phyloP scores from a whole-genome alignment of 768 basidiomycete genomes.

The Suillus paluster region DNA sequence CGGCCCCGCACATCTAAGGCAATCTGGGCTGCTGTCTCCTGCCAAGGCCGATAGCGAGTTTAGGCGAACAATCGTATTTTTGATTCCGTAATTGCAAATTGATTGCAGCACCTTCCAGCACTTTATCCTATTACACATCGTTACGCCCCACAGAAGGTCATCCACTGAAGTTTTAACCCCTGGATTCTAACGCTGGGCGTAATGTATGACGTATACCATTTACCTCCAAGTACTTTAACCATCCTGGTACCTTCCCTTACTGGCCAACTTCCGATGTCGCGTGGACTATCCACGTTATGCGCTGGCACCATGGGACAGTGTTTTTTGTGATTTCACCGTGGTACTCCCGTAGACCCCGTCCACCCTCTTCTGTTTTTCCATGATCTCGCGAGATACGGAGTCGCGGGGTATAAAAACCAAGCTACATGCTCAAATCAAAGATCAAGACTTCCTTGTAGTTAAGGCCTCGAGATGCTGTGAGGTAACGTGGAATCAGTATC shows the following conservation, averaged over 20 bases:
- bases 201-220: neutral
- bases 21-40: neutral
- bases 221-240: neutral
- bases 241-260: neutral
- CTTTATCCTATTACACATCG: neutral
- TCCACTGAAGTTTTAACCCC: neutral
- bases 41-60: neutral
- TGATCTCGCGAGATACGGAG: neutral
- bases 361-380: neutral
- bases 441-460: neutral
- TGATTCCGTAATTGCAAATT: neutral
- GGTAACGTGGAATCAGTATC: conserved; percentile 5
- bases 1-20: neutral
- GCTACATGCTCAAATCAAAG: neutral
- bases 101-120: neutral
- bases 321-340: neutral
- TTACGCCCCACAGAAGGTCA: neutral
- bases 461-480: neutral
- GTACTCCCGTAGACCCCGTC: neutral
- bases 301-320: neutral
- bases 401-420: neutral
- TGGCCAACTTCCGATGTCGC: neutral
- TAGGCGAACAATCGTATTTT: neutral
- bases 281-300: neutral
- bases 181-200: neutral